A percentile compares a stretch with the other conserved stretches of the same genome.
Conservation (phyloP, 495 filamentous ascomycete genomes). For the Neurospora hispaniola region DNA sequence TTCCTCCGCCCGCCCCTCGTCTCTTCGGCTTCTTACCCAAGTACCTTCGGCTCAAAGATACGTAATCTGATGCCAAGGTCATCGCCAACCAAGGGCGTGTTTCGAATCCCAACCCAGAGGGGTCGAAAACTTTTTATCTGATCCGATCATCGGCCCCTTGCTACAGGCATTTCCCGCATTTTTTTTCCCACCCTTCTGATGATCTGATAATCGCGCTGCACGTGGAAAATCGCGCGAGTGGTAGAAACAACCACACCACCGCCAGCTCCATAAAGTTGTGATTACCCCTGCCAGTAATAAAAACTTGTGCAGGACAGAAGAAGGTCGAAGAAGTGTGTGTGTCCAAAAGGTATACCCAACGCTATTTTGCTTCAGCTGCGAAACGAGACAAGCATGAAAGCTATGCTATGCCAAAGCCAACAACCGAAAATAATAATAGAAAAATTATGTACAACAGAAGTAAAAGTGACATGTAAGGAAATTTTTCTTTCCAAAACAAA, state of each 20-base stretch:
- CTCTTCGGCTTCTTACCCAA: not conserved
- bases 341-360: not conserved
- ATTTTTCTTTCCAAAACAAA: not conserved
- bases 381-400: not conserved
- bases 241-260: not conserved
- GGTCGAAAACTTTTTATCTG: not conserved
- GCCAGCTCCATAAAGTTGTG: not conserved
- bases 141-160: not conserved
- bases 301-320: not conserved
- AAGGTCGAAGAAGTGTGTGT: not conserved
- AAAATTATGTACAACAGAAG: conserved; percentile 5
- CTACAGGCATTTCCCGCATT: not conserved
- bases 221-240: not conserved
- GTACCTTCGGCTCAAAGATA: not conserved
- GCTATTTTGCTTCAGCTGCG: not conserved
- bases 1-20: not conserved
- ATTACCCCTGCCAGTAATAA: not conserved
- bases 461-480: not conserved
- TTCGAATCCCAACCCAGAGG: not conserved
- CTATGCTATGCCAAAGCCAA: not conserved
- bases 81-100: not conserved
- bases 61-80: not conserved
- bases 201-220: not conserved
- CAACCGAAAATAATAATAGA: not conserved
- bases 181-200: not conserved